These are phyloP conservation scores for Verticillium nonalfalfae DNA, from an alignment of 2,329 filamentous ascomycete species.

Conservation along the genomic window DNA sequence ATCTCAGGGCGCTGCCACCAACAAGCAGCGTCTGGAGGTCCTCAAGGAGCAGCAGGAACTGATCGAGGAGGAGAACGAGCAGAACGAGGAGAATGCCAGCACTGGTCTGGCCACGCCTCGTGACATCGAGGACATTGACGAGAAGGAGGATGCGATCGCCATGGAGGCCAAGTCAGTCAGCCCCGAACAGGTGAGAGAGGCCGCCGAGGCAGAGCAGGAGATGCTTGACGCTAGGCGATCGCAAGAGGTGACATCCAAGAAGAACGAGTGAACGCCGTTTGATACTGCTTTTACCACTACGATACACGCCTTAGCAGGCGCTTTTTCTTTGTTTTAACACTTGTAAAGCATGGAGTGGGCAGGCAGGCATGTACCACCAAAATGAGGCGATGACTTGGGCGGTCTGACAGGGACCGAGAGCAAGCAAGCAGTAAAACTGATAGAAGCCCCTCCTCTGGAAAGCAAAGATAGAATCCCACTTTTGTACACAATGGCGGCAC, in stretches of 20 bases:
- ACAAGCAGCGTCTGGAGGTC: constrained; percentile 97
- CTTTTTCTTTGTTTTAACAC: constrained; percentile 9
- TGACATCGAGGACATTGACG: constrained; percentile 89
- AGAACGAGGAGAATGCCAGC: constrained; percentile 75
- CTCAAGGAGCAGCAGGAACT: constrained; percentile 97
- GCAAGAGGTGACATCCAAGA: constrained; percentile 20
- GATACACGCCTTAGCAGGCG: constrained; percentile 15
- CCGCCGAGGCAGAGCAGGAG: constrained; percentile 31
- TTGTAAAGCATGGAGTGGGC: constrained; percentile 12
- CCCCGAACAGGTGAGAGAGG: constrained; percentile 20
- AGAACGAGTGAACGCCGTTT: constrained; percentile 16
- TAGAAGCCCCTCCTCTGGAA: constrained; percentile 12
- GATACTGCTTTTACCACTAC: not conserved
- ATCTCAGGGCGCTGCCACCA: constrained; percentile 93
- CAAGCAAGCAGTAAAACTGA: constrained; percentile 8
- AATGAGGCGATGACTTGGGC: constrained; percentile 1
- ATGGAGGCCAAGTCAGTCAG: constrained; percentile 40
- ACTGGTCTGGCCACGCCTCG: constrained; percentile 69
- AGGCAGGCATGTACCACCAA: constrained; percentile 12
- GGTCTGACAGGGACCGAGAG: constrained; percentile 6
- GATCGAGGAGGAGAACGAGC: constrained; percentile 93
- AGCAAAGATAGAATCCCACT: constrained; percentile 11
- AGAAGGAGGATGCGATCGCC: constrained; percentile 69
- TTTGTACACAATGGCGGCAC: constrained; percentile 3
- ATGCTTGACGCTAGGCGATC: constrained; percentile 20